Conservation (phyloP, 352 stramenopile genomes). For the Globisporangium nagaii region DNA sequence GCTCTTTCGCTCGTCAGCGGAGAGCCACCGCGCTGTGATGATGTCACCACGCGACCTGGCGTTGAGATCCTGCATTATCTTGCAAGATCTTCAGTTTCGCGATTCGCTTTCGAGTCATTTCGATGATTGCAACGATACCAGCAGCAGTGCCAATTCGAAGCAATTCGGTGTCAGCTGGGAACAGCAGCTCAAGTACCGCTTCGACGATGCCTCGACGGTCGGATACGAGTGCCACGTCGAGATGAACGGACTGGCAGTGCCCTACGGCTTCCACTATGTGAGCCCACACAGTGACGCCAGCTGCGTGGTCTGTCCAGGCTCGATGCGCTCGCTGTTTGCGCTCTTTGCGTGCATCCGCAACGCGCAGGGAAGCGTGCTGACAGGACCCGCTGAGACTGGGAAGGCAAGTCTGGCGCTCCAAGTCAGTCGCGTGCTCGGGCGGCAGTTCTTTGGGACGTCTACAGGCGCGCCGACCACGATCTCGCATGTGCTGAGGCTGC, state of each 20-base stretch:
- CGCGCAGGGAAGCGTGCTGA: conserved; percentile 24
- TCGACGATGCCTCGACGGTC: conserved; percentile 53
- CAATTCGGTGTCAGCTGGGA: conserved; percentile 25
- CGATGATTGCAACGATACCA: neutral
- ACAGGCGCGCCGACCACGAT: conserved; percentile 2
- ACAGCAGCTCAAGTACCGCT: conserved; percentile 53
- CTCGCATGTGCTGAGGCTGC: conserved; percentile 29
- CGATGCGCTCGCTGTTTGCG: conserved; percentile 44
- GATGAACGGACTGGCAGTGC: conserved; percentile 35
- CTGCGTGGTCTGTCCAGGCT: conserved; percentile 34
- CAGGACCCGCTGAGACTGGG: conserved; percentile 15
- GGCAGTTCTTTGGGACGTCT: conserved; percentile 27
- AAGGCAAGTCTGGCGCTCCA: conserved; percentile 39
- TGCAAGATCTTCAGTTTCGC: conserved; percentile 55
- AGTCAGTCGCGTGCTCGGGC: conserved; percentile 37
- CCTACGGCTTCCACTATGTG: conserved; percentile 66
- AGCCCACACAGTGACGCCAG: conserved; percentile 14
- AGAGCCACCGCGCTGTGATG: no score
- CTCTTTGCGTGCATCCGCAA: conserved; percentile 39
- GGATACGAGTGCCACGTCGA: conserved; percentile 61
- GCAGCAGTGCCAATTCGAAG: neutral
- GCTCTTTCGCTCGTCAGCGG: neutral
- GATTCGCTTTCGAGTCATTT: conserved; percentile 37
- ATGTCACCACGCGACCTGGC: conserved; percentile 17
- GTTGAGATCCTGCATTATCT: conserved; percentile 21